These are phyloP conservation scores for Paraphoma sp. DNA, from an alignment of 2,329 filamentous ascomycete species.

Conservation along the genomic window DNA sequence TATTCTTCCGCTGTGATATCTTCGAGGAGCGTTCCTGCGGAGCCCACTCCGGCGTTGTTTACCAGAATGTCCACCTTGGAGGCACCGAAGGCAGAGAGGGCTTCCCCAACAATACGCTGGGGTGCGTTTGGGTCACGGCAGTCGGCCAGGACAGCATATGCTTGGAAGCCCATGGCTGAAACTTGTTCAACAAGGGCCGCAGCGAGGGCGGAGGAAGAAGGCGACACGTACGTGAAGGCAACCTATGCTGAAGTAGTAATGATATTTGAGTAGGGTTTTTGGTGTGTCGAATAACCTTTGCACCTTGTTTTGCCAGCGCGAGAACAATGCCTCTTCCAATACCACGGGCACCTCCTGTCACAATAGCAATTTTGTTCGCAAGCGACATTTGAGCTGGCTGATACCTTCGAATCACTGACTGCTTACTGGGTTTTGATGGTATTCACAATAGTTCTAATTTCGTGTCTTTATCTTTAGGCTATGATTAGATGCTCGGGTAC, in stretches of 20 bases:
- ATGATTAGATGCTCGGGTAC: no score
- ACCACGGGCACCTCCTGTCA: background rate
- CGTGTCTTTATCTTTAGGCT: no score
- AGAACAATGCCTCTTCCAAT: conserved; percentile 1
- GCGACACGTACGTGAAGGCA: conserved; percentile 72
- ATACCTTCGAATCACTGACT: background rate
- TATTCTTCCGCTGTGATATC: conserved; percentile 67
- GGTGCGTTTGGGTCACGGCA: conserved; percentile 66
- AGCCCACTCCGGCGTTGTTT: conserved; percentile 75
- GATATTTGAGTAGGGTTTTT: background rate
- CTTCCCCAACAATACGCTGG: conserved; percentile 61
- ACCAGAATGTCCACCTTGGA: conserved; percentile 73
- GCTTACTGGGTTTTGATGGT: no score
- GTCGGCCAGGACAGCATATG: conserved; percentile 68
- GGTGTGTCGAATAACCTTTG: conserved; percentile 2
- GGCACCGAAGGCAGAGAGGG: conserved; percentile 59
- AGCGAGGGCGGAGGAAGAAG: conserved; percentile 59
- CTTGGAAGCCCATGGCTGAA: conserved; percentile 55
- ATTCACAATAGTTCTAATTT: no score
- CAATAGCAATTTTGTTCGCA: background rate
- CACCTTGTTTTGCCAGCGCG: conserved; percentile 1
- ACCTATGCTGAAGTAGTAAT: conserved; percentile 36
- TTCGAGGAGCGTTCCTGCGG: conserved; percentile 65
- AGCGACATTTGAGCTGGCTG: background rate
- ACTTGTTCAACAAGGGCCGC: conserved; percentile 61